Evolutionary conservation across 345 rosid genomes (phyloP), one percentile per base, ranked within the genome.

Genomic region (Triadica sebifera): DNA sequence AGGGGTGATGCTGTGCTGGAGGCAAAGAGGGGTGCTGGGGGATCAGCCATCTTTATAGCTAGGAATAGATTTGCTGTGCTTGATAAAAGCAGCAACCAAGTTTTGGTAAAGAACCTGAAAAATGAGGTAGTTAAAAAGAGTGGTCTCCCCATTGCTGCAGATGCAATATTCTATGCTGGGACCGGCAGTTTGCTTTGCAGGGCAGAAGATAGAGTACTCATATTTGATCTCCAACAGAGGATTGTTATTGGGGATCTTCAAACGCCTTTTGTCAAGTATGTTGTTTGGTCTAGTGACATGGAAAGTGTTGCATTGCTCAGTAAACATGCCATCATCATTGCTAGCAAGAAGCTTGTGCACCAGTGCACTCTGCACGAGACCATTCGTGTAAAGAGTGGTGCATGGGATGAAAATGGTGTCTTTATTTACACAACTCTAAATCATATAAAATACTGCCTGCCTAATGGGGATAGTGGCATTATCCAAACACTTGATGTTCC

Each of bases 221-320:
- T 92, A 60, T 94, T 86, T 84, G 98, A 94, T 84, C 93, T 94
- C 69, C 98, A 91, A 84, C 97, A 91, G 81, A 86, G 90, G 77
- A 78, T 92, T 74, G 90, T 92, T 79, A 85, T 94, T 61, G 98
- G 96, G 68, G 98, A 91, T 47, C 86, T 92, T 47, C 97, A 86
- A 71, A 89, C 96, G 3, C 97, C 97, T 58, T 87, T 84, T 80
- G 85, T 91, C 70, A 89, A 88, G 78, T 94, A 88, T 39, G 89
- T 92, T 72, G 89, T 91, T 58, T 94, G 98, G 98, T 94, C 98
- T 38, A 89, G 78, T 74, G 98, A 91, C 83, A 91, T 88, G 98
- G 98, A 89, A 82, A 89, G 75, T 81, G 90, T n/a, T n/a, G n/a
- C n/a, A n/a, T n/a, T n/a, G n/a, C n/a, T n/a, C n/a, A n/a, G n/a